These are phyloP conservation scores for Salmacisia buchloeana DNA, from an alignment of 1,284 basidiomycete species.

Conservation along the genomic window DNA sequence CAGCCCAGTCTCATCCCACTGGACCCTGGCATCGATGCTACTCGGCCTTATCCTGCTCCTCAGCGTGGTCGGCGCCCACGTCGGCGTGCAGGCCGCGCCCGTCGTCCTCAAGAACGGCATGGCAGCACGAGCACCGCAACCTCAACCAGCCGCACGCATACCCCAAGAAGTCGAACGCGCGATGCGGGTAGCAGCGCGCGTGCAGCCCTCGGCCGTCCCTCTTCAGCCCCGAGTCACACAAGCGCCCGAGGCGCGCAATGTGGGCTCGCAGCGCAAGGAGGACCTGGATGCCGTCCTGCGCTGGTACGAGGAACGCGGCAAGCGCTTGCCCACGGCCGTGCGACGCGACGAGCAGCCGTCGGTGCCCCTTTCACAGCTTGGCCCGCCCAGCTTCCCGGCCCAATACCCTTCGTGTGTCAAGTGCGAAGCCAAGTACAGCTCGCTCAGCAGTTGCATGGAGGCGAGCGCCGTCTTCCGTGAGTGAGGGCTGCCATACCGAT, in stretches of 20 bases:
- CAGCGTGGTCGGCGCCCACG: no score
- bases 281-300: neutral
- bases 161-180: neutral
- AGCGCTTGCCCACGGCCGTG: neutral
- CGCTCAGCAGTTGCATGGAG: slow-evolving; percentile 33
- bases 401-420: slow-evolving; percentile 31
- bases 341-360: slow-evolving; percentile 19
- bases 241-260: neutral
- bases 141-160: neutral
- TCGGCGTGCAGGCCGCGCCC: no score
- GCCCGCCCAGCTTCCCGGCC: slow-evolving; percentile 30
- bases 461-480: slow-evolving; percentile 24
- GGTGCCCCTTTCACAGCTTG: slow-evolving; percentile 24
- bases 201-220: neutral
- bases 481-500: neutral
- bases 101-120: no score
- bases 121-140: no score
- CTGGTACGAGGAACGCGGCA: neutral
- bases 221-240: neutral
- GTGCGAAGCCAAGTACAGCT: slow-evolving; percentile 29
- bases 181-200: neutral
- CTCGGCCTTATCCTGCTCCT: no score
- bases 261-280: neutral
- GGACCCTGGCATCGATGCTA: no score
- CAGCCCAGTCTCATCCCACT: no score